These are phyloP conservation scores for Sechiopsis laciniata DNA, from an alignment of 306 rosid species.

Conservation along the genomic window DNA sequence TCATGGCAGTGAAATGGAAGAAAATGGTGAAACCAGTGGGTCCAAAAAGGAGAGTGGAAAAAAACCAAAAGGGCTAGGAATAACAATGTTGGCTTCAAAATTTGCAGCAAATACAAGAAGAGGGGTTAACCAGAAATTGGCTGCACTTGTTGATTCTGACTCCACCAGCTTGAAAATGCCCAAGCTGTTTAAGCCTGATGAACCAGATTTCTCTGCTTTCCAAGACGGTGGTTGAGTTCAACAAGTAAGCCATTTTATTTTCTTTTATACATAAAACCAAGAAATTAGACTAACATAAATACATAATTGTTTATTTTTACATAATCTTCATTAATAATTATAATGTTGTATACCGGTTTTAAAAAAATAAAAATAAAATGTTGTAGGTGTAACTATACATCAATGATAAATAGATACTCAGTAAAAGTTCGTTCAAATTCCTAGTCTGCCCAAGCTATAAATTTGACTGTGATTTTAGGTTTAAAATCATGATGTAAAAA, in stretches of 20 bases:
- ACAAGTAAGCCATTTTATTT: not conserved
- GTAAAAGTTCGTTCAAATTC: too few relatives aligned
- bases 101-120: conserved; percentile 66
- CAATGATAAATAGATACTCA: too few relatives aligned
- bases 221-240: not conserved
- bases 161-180: conserved; percentile 59
- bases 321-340: not conserved
- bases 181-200: conserved; percentile 81
- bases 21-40: conserved; percentile 3
- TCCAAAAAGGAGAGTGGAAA: conserved; percentile 2
- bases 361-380: too few relatives aligned
- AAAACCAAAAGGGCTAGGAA: conserved; percentile 30
- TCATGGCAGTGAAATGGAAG: conserved; percentile 16
- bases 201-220: conserved; percentile 62
- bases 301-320: not conserved
- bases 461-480: too few relatives aligned
- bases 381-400: too few relatives aligned
- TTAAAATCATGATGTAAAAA: too few relatives aligned
- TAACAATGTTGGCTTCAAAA: conserved; percentile 61
- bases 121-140: conserved; percentile 36
- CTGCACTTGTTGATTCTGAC: conserved; percentile 37
- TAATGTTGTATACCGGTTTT: not conserved
- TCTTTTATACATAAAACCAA: not conserved
- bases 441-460: too few relatives aligned
- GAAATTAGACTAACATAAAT: not conserved